Percentiles rank a stretch among this genome's conserved stretches.
Evolutionary conservation across 805 yeast genomes (phyloP).

Genomic region (Sugiyamaella chiloensis): DNA sequence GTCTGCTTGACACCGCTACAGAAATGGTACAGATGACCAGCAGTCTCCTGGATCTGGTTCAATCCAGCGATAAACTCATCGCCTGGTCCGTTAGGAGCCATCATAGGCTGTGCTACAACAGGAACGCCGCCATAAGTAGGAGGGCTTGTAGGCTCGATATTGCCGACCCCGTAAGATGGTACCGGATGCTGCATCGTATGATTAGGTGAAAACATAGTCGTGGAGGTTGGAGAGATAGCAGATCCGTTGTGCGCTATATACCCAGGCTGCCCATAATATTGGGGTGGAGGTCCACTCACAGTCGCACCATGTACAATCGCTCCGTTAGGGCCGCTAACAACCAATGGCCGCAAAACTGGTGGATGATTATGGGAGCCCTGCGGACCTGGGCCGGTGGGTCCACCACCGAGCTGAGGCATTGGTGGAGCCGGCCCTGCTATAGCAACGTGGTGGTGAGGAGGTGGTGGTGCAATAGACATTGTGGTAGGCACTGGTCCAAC

Average conservation of each 20-base stretch:
- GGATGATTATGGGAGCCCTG: background rate
- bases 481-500: background rate
- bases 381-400: background rate
- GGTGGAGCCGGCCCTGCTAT: background rate
- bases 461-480: background rate
- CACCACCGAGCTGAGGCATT: background rate
- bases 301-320: background rate
- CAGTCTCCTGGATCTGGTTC: conserved; percentile 22
- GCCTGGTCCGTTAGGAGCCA: background rate
- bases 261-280: conserved; percentile 1
- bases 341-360: background rate
- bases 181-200: conserved; percentile 1
- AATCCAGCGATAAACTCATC: conserved; percentile 10
- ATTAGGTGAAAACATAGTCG: conserved; percentile 4
- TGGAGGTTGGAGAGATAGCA: background rate
- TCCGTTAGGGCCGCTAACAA: background rate
- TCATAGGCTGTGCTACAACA: background rate
- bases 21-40: conserved; percentile 22
- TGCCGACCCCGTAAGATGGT: background rate
- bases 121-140: background rate
- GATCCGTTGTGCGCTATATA: background rate
- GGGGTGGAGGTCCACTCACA: background rate
- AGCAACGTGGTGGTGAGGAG: background rate
- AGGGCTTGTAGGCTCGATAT: background rate
- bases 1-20: conserved; percentile 6